Evolutionary conservation across 371 early-diverging fungal species (phyloP).

Genomic region (Nosema muscidifuracis): DNA sequence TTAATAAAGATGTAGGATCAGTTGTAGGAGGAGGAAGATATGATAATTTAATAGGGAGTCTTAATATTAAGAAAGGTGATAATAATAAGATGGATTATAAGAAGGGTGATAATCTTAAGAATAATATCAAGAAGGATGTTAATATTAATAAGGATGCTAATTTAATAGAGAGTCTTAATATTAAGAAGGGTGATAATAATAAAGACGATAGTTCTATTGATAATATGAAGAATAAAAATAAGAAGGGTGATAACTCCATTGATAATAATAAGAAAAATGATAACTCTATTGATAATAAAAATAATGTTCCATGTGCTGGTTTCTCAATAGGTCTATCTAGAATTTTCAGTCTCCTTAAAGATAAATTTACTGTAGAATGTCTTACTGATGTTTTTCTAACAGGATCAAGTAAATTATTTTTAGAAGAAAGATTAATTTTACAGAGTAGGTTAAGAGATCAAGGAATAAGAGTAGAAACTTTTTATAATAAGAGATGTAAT

Average conservation of each 20-base stretch:
- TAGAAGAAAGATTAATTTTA: constrained; percentile 80
- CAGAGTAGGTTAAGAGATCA: constrained; percentile 76
- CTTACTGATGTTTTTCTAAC: constrained; percentile 77
- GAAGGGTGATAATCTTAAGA: too few species aligned
- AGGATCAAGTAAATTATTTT: constrained; percentile 72
- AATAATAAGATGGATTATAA: too few species aligned
- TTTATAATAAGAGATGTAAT: constrained; percentile 80
- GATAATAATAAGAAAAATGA: too few species aligned
- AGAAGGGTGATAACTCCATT: too few species aligned
- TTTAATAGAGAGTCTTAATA: constrained; percentile 79
- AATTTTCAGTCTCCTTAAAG: constrained; percentile 74
- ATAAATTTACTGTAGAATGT: constrained; percentile 58
- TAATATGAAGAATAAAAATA: too few species aligned
- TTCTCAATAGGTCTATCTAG: constrained; percentile 91
- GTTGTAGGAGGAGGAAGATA: constrained; percentile 97
- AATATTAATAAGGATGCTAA: too few species aligned
- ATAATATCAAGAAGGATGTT: too few species aligned
- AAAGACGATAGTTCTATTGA: too few species aligned
- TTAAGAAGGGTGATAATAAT: constrained; percentile 62
- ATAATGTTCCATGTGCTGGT: constrained; percentile 78
- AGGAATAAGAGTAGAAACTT: constrained; percentile 76
- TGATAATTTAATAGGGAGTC: constrained; percentile 90
- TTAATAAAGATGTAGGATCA: constrained; percentile 70
- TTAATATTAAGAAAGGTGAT: constrained; percentile 65
- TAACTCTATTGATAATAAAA: background rate